Evolutionary conservation across 805 yeast species (phyloP).

Genomic region (Zygoascus flipseniorum): DNA sequence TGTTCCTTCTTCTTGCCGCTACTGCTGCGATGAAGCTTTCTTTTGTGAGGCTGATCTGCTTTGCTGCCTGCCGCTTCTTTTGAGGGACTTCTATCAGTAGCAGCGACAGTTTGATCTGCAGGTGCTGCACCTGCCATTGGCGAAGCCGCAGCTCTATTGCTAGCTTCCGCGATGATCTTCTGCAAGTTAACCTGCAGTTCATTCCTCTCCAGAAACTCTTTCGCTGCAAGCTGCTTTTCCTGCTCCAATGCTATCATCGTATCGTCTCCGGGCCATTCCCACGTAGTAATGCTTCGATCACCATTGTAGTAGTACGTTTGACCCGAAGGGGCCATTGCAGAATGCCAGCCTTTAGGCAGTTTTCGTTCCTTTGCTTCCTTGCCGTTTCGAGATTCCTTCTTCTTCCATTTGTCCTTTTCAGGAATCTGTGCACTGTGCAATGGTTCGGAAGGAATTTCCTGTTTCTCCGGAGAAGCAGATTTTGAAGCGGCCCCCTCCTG

Average conservation of each 20-base stretch:
- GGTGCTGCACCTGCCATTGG: conserved; percentile 20
- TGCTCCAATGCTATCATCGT: not conserved
- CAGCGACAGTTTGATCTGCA: not conserved
- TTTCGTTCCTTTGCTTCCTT: not conserved
- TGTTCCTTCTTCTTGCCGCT: not conserved
- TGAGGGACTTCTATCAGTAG: not conserved
- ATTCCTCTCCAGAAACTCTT: conserved; percentile 3
- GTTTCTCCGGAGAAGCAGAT: not conserved
- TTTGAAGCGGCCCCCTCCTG: not conserved
- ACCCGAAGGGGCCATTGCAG: conserved; percentile 41
- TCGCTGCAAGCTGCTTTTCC: not conserved
- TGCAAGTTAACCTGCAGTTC: conserved; percentile 24
- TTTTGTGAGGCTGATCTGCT: not conserved
- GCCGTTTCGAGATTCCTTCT: not conserved
- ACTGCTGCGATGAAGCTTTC: conserved; percentile 8
- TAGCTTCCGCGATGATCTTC: conserved; percentile 35
- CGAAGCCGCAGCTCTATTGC: conserved; percentile 15
- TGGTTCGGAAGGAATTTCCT: not conserved
- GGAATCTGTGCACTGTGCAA: not conserved
- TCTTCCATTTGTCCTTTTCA: not conserved
- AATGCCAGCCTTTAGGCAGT: conserved; percentile 62
- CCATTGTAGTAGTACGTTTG: conserved; percentile 48
- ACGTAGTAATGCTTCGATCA: conserved; percentile 38
- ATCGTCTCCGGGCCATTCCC: conserved; percentile 48
- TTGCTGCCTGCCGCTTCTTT: not conserved